Percentiles rank a stretch among this genome's conserved stretches.
These are phyloP conservation scores for Coccomyxa subellipsoidea DNA, from an alignment of 163 green algal species.

Conservation along the genomic window DNA sequence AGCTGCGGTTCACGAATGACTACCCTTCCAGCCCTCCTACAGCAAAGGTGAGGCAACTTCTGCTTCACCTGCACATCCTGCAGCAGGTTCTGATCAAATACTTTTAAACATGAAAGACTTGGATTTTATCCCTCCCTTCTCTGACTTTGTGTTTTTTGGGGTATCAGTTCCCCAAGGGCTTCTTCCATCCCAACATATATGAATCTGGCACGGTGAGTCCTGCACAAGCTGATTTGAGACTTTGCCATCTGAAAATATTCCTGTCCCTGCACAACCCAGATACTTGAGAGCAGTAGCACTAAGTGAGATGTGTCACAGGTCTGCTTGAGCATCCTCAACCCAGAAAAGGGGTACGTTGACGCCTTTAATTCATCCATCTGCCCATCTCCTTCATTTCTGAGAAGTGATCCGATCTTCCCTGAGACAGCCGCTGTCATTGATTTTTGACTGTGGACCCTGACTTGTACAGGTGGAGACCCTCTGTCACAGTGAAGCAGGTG, in stretches of 20 bases:
- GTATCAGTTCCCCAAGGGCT: neutral
- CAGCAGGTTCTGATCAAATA: neutral
- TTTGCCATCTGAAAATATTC: neutral
- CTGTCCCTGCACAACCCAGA: too few species aligned
- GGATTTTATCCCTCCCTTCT: neutral
- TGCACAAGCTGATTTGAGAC: neutral
- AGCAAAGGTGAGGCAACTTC: neutral
- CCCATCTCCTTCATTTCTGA: too few species aligned
- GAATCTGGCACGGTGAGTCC: neutral
- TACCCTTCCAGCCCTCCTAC: neutral
- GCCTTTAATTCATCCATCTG: too few species aligned
- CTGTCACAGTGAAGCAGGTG: neutral
- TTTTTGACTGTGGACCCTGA: neutral
- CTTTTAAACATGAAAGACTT: too few species aligned
- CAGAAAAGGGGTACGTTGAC: neutral
- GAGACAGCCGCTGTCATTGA: too few species aligned
- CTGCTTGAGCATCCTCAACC: neutral
- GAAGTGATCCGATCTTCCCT: too few species aligned
- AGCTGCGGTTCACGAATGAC: neutral
- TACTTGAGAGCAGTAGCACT: too few species aligned
- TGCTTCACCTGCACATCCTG: too few species aligned
- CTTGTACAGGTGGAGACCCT: neutral
- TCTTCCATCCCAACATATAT: neutral
- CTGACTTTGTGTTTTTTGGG: neutral
- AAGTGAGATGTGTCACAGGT: too few species aligned